Evolutionary conservation across 257 asterid species (phyloP), one percentile per base, ranked within the genome.

Genomic region (Solanum neorickii): DNA sequence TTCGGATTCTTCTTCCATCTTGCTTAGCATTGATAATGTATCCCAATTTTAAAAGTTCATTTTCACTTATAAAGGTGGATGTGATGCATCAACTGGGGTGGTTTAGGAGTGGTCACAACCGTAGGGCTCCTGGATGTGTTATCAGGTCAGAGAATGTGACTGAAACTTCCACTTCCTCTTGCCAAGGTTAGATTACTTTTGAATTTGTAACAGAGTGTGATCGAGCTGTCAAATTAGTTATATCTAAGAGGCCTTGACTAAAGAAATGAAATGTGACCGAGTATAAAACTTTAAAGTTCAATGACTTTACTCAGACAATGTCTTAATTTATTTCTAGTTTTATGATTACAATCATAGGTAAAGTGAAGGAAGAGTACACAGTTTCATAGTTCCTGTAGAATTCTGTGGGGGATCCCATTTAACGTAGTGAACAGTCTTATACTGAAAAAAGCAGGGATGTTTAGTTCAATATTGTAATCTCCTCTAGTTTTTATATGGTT

Each of bases 71-170:
- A 83, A 29, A 86, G 37, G 39, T 56, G 82, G 73, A 37, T 86
- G 65, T 68, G 47, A 87, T 91, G 86, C 77, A 78, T 75, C 93
- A 89, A 88, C 42, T 86, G 68, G 91, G 90, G 25, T 66, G 84
- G 68, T 84, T 52, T 83, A 77, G 88, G 86, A 84, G 80, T 65
- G 88, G 69, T 31, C 87, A 56, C 39, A 78, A 44, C 84, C 89
- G 12, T 75, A 78, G 88, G 41, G 86, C 37, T 37, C 85, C 84
- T 42, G 42, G 44, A 37, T 88, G 90, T 65, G 72, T 47, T 84
- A 88, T 87, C 86, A 87, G 86, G 77, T 86, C 91, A 86, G 91
- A 87, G 75, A 87, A 89, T 86, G 85, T 87, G 42, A 88, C 87
- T 5, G 86, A 84, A 27, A 87, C 87, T 84, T 83, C 89, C 83